A percentile compares a stretch with the other conserved stretches of the same genome.
phyloP scores from a whole-genome alignment of 441 rosid genomes.

The Breynia disticha region DNA sequence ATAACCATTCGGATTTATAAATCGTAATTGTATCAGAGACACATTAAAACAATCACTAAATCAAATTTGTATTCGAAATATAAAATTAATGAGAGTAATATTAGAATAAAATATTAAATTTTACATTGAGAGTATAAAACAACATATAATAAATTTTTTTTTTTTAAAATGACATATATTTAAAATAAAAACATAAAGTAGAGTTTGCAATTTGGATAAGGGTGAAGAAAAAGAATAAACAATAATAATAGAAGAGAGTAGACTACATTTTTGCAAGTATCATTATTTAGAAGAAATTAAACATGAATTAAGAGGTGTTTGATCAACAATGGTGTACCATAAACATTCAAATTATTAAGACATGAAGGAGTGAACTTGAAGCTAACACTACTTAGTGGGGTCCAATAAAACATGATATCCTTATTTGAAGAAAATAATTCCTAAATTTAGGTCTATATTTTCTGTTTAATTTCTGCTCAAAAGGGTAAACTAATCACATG shows the following conservation, averaged over 20 bases:
- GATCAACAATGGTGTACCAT: not conserved
- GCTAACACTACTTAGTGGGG: slow-evolving; percentile 16
- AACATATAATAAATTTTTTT: too few species aligned
- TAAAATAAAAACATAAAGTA: too few species aligned
- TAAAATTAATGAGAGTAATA: too few species aligned
- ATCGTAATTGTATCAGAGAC: too few species aligned
- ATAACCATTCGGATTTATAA: too few species aligned
- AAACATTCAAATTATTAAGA: slow-evolving; percentile 4
- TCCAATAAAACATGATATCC: slow-evolving; percentile 9
- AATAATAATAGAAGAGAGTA: not conserved
- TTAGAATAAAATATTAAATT: too few species aligned
- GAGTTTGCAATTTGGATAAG: not conserved
- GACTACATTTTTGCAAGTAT: not conserved
- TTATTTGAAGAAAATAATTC: slow-evolving; percentile 2
- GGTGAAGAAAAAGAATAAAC: slow-evolving; percentile 1
- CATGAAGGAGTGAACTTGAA: slow-evolving; percentile 9
- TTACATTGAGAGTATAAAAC: too few species aligned
- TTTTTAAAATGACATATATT: too few species aligned
- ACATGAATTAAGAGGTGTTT: not conserved
- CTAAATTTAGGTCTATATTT: slow-evolving; percentile 15
- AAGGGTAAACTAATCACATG: slow-evolving; percentile 8
- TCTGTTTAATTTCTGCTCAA: slow-evolving; percentile 8
- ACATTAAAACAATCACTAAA: too few species aligned
- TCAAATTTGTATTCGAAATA: too few species aligned
- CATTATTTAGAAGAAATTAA: not conserved